phyloP scores from a whole-genome alignment of 2,329 filamentous ascomycete genomes.

The Aspergillus clavatus region DNA sequence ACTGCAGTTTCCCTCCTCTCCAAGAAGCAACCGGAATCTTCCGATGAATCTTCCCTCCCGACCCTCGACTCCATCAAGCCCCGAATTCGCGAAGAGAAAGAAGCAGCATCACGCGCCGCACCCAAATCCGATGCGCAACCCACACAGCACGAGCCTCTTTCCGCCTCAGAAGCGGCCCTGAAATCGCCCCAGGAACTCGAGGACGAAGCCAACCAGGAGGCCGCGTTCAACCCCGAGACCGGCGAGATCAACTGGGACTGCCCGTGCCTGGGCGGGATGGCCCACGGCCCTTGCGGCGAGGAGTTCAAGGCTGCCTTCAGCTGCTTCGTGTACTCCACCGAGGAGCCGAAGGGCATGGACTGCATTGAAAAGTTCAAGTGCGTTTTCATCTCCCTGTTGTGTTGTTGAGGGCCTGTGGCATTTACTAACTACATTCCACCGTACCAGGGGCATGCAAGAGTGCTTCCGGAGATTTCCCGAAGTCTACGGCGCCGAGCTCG shows the following conservation, averaged over 20 bases:
- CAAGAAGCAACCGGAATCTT: constrained; percentile 23
- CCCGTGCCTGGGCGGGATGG: constrained; percentile 95
- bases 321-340: constrained; percentile 93
- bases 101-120: constrained; percentile 10
- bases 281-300: constrained; percentile 88
- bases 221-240: constrained; percentile 95
- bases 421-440: constrained; percentile 29
- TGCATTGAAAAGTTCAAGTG: constrained; percentile 98
- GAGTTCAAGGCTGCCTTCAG: constrained; percentile 95
- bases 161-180: constrained; percentile 21
- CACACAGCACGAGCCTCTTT: constrained; percentile 8
- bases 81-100: constrained; percentile 39
- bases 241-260: constrained; percentile 99
- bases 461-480: constrained; percentile 94
- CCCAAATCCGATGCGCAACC: constrained; percentile 10
- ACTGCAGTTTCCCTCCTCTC: constrained; percentile 31
- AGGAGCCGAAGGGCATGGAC: constrained; percentile 96
- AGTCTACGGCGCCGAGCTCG: constrained; percentile 82
- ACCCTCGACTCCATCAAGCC: constrained; percentile 65
- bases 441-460: constrained; percentile 81
- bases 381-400: constrained; percentile 30
- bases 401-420: neutral
- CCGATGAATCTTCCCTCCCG: constrained; percentile 49
- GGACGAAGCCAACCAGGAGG: constrained; percentile 78
- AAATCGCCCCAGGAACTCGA: constrained; percentile 57